These are phyloP conservation scores for Fonsecaea pedrosoi DNA, from an alignment of 2,329 filamentous ascomycete genomes.

Conservation along the genomic window DNA sequence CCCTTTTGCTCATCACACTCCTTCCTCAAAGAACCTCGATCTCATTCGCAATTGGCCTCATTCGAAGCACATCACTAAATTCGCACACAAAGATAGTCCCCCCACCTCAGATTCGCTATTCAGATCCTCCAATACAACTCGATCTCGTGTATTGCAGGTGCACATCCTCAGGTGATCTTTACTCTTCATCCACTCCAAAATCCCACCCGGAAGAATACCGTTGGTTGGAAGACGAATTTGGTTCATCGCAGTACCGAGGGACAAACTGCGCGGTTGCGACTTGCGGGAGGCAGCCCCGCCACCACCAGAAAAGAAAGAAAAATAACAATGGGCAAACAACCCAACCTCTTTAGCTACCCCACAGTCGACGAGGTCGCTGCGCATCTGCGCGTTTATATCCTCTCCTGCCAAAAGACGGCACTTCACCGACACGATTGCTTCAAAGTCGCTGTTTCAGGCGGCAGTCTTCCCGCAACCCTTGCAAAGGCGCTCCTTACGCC, in stretches of 20 bases:
- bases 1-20: slow-evolving; percentile 1
- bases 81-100: slow-evolving; percentile 20
- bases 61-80: slow-evolving; percentile 20
- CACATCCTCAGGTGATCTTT: slow-evolving; percentile 6
- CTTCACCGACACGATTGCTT: slow-evolving; percentile 81
- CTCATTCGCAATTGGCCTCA: neutral
- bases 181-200: neutral
- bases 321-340: slow-evolving; percentile 49
- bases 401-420: slow-evolving; percentile 80
- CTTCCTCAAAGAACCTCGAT: neutral
- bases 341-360: slow-evolving; percentile 80
- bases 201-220: neutral
- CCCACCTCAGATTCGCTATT: neutral
- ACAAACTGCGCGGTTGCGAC: neutral
- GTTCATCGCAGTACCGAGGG: neutral
- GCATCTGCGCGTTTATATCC: slow-evolving; percentile 80
- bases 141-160: slow-evolving; percentile 15
- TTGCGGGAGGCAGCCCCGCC: neutral
- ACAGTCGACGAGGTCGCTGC: slow-evolving; percentile 72
- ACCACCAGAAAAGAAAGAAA: slow-evolving; percentile 1
- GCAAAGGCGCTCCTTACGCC: slow-evolving; percentile 75
- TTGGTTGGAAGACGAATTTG: neutral
- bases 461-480: slow-evolving; percentile 87
- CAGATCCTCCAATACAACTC: slow-evolving; percentile 2
- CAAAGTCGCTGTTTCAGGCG: slow-evolving; percentile 91